Conservation (phyloP, 1,284 basidiomycete genomes). For the Cryptococcus hybrid region DNA sequence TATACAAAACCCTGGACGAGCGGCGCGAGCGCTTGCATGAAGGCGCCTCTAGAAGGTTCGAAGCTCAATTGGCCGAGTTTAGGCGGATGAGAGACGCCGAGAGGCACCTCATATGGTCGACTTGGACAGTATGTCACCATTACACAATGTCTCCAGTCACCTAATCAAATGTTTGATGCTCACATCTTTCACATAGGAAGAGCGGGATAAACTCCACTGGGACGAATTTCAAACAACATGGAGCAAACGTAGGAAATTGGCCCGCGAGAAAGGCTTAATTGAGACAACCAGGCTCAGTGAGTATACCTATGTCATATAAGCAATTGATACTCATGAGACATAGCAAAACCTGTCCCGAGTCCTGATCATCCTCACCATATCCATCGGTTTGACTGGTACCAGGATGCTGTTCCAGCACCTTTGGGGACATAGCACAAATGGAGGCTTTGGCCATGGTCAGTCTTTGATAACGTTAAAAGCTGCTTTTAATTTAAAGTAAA, state of each 20-base stretch:
- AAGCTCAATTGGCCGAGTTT: slow-evolving; percentile 51
- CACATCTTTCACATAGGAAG: slow-evolving; percentile 19
- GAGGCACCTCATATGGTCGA: slow-evolving; percentile 52
- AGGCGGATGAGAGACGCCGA: slow-evolving; percentile 48
- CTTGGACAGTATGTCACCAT: slow-evolving; percentile 51
- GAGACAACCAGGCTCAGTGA: slow-evolving; percentile 48
- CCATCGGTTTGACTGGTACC: neutral
- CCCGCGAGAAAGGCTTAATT: slow-evolving; percentile 56
- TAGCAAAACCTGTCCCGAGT: neutral
- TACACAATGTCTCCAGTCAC: neutral
- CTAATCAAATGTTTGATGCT: neutral
- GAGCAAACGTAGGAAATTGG: slow-evolving; percentile 53
- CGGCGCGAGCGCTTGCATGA: slow-evolving; percentile 44
- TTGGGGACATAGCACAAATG: neutral
- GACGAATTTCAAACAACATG: slow-evolving; percentile 55
- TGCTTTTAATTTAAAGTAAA: neutral
- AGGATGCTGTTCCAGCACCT: neutral
- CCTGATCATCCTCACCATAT: neutral
- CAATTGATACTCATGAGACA: too few relatives aligned
- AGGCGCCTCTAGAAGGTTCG: slow-evolving; percentile 41
- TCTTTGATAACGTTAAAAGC: neutral
- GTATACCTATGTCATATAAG: too few relatives aligned
- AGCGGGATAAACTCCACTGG: slow-evolving; percentile 50
- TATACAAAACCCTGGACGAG: slow-evolving; percentile 46
- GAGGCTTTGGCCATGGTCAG: neutral